Conservation (phyloP, 2,329 filamentous ascomycete genomes). For the Colletotrichum tanaceti region DNA sequence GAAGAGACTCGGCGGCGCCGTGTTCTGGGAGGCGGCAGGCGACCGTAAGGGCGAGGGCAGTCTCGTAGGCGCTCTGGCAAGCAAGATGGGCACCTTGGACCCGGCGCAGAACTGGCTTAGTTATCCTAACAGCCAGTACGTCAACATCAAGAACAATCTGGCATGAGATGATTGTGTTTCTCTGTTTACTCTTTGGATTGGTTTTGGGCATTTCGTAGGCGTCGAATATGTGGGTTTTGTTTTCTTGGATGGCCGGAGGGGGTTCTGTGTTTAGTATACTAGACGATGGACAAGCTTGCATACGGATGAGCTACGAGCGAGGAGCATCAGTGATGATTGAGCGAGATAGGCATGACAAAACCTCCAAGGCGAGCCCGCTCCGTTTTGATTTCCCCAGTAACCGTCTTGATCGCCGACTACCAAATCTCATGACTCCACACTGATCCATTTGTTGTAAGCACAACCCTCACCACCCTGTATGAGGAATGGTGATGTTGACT, state of each 20-base stretch:
- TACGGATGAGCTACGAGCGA: not conserved
- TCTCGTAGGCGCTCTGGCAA: slow-evolving; percentile 66
- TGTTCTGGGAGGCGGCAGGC: slow-evolving; percentile 87
- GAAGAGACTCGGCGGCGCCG: slow-evolving; percentile 75
- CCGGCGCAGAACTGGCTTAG: slow-evolving; percentile 61
- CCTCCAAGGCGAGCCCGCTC: not conserved
- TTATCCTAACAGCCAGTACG: slow-evolving; percentile 68
- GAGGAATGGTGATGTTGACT: too few relatives aligned
- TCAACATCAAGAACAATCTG: slow-evolving; percentile 61
- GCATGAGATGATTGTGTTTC: not conserved
- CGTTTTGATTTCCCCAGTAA: not conserved
- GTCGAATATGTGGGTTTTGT: not conserved
- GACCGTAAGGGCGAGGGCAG: slow-evolving; percentile 67
- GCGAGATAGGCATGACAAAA: not conserved
- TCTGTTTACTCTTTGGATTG: not conserved
- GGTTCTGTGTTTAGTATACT: not conserved
- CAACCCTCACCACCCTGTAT: too few relatives aligned
- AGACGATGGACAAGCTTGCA: not conserved
- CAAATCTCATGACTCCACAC: not conserved
- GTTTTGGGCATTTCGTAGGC: not conserved
- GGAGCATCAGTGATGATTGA: not conserved
- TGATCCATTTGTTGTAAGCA: not conserved
- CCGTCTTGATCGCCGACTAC: not conserved
- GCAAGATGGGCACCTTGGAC: slow-evolving; percentile 61
- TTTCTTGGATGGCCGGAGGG: not conserved